phyloP scores from a whole-genome alignment of 148 eudicot species.

The Fagopyrum homotropicum region DNA sequence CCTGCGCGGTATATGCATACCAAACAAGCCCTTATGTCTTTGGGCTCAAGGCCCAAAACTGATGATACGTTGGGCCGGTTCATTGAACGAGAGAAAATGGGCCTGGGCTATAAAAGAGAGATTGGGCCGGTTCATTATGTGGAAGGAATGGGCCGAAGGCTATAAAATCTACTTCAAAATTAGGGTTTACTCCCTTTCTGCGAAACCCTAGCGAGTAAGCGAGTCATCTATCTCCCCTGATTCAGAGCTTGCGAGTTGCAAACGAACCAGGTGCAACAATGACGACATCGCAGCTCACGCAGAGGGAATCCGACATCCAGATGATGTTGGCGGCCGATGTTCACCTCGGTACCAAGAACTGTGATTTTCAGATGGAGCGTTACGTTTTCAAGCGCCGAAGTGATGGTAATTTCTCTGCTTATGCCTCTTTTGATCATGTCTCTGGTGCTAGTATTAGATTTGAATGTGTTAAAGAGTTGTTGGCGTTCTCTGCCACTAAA shows the following conservation, averaged over 20 bases:
- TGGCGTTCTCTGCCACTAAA: no score
- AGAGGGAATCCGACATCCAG: conserved; percentile 35
- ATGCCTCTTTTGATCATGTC: not conserved
- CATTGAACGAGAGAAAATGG: not conserved
- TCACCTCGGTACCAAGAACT: conserved; percentile 48
- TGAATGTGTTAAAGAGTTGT: no score
- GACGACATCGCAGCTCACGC: conserved; percentile 13
- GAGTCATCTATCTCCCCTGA: no score
- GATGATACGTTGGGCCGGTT: not conserved
- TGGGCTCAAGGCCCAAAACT: not conserved
- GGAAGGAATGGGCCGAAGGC: not conserved
- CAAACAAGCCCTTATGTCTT: not conserved
- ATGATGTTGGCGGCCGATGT: conserved; percentile 42
- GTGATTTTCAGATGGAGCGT: conserved; percentile 53
- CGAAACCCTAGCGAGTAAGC: not conserved
- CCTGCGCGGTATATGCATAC: no score
- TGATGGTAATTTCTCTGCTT: conserved; percentile 27
- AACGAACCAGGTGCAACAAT: conserved; percentile 2
- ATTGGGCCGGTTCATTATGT: not conserved
- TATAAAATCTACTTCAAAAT: not conserved
- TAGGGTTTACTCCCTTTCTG: not conserved
- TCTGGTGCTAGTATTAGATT: no score
- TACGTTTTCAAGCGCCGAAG: conserved; percentile 43
- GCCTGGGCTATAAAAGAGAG: not conserved
- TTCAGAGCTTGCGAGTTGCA: not conserved